Percentiles rank a stretch among this genome's conserved stretches.
These are phyloP conservation scores for Diplodia sapinea DNA, from an alignment of 2,329 filamentous ascomycete genomes.

Conservation along the genomic window DNA sequence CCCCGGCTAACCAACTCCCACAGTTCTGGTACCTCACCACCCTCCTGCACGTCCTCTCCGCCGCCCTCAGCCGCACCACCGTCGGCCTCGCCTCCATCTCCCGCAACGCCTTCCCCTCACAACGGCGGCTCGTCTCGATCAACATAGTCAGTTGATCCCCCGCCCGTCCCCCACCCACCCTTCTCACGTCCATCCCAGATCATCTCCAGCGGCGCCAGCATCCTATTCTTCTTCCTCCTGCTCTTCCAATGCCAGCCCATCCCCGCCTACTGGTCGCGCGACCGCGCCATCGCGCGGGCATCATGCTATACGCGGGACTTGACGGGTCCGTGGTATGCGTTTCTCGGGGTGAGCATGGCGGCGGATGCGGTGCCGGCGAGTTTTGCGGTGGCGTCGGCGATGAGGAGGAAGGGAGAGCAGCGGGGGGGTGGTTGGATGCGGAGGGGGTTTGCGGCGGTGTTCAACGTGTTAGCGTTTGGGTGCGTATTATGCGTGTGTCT, in stretches of 20 bases:
- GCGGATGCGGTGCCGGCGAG: neutral
- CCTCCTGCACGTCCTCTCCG: slow-evolving; percentile 18
- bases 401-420: too few species aligned
- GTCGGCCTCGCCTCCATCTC: slow-evolving; percentile 8
- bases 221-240: slow-evolving; percentile 21
- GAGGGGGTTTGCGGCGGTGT: neutral
- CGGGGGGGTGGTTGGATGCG: neutral
- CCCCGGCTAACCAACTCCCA: neutral
- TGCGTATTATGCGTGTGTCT: neutral
- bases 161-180: neutral
- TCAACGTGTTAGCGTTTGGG: neutral
- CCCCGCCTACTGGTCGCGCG: slow-evolving; percentile 18
- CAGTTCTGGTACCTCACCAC: slow-evolving; percentile 24
- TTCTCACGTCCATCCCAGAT: neutral
- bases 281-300: neutral
- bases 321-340: neutral
- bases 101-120: neutral
- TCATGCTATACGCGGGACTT: neutral
- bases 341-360: slow-evolving; percentile 7
- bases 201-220: neutral
- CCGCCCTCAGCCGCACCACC: neutral
- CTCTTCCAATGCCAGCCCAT: slow-evolving; percentile 26
- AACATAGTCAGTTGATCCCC: neutral
- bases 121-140: neutral
- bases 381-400: neutral